Conservation (phyloP, 768 basidiomycete species). For the Leccinum broughii region DNA sequence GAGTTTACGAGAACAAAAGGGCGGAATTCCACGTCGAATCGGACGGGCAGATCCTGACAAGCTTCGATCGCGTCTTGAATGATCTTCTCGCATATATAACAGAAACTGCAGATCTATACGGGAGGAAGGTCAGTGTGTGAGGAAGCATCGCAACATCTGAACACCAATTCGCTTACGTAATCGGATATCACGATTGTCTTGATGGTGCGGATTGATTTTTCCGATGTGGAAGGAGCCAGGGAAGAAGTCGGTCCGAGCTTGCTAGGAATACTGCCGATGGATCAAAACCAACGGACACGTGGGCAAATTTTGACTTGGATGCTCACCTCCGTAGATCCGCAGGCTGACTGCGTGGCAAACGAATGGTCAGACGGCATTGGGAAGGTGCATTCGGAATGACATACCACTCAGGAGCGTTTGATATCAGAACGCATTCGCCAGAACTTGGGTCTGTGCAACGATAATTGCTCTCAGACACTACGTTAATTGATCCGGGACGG, state of each 20-base stretch:
- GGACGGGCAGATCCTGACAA: constrained; percentile 30
- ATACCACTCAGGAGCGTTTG: constrained; percentile 8
- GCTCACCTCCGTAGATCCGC: constrained; percentile 21
- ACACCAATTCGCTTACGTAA: constrained; percentile 21
- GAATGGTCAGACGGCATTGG: neutral
- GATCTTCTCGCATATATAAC: constrained; percentile 38
- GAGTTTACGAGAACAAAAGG: constrained; percentile 29
- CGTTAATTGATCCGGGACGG: constrained; percentile 17
- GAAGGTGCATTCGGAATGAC: neutral
- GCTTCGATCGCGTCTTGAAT: constrained; percentile 35
- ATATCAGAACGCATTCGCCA: neutral
- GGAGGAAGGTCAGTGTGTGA: neutral
- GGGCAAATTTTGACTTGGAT: neutral
- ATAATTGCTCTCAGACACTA: constrained; percentile 25
- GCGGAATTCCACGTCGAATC: constrained; percentile 34
- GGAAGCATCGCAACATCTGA: neutral
- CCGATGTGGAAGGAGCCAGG: neutral
- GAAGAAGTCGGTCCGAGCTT: constrained; percentile 7
- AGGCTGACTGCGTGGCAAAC: constrained; percentile 7
- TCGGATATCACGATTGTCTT: constrained; percentile 37
- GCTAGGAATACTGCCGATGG: constrained; percentile 18
- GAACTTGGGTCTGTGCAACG: constrained; percentile 17
- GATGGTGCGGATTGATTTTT: constrained; percentile 21
- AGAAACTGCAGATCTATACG: constrained; percentile 35
- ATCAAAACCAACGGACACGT: neutral